Base-by-base conservation (phyloP, 1,284 basidiomycete genomes). In the Marasmius fiardii region DNA sequence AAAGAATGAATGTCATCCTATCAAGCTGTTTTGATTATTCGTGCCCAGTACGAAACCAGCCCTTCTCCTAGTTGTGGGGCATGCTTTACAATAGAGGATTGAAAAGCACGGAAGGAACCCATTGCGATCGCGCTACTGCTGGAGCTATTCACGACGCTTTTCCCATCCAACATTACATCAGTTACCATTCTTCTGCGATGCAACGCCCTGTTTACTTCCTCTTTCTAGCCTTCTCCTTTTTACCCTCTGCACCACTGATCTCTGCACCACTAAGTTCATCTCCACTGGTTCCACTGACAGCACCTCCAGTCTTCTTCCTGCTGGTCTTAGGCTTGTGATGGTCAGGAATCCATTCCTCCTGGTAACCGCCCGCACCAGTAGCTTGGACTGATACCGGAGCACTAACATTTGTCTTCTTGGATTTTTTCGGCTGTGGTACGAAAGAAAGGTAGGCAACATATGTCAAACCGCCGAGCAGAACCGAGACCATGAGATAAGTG, bases 271-370 rank as follows among this genome's bases (percentile, higher is more conserved):
- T 89, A 45, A 80, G 65, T 63, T 91, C 88, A 58, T 90, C 88
- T 33, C 80, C 88, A 60, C 86, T 87, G 10, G 47, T 49, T n/a
- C 39, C 39, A 53, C 78, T 83, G 18, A 58, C 45, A 21, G 65
- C 71, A 61, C 64, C 77, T 21, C 71, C 69, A n/a, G 47, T 26
- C 64, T 77, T 76, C 47, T 76, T 74, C 67, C 80, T 84, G 52
- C 71, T 70, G 20, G 71, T 66, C 70, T 83, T 88, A 35, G 74
- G 60, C 71, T 90, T 89, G 64, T 94, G 92, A 64, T 92, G 88
- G 63, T 86, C 88, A 16, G 93, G 93, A 64, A 95, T 95, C 93
- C 93, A 95, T 65, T 95, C 92, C 67, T 95, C 92, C 65, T 93
- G 85, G 64, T 94, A 94, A 51, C 84, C 86, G 56, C 84, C 82